phyloP scores from a whole-genome alignment of 2,329 filamentous ascomycete genomes.

The Talaromyces sp. region DNA sequence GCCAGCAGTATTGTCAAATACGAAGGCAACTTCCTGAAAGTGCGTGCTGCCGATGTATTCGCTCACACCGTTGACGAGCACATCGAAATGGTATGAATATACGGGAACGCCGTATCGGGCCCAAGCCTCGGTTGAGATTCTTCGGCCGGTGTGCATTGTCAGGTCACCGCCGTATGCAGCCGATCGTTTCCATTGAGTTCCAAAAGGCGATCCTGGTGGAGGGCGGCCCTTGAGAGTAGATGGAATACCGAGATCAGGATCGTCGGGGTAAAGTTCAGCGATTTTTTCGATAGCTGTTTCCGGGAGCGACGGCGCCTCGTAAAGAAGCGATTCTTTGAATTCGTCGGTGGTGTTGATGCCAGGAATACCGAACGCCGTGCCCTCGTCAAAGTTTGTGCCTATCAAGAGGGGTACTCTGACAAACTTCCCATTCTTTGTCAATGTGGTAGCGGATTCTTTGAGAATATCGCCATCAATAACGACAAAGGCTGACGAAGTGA shows the following conservation, averaged over 20 bases:
- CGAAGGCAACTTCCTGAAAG: conserved; percentile 15
- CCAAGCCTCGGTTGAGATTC: conserved; percentile 11
- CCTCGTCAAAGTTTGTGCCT: conserved; percentile 77
- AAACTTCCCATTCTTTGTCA: conserved; percentile 53
- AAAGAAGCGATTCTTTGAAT: background rate
- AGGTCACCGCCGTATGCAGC: conserved; percentile 14
- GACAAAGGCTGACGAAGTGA: background rate
- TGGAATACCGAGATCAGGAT: conserved; percentile 11
- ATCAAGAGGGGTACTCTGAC: conserved; percentile 64
- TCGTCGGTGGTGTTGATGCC: conserved; percentile 15
- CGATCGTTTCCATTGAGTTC: conserved; percentile 15
- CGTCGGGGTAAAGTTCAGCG: conserved; percentile 11
- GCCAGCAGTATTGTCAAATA: conserved; percentile 12
- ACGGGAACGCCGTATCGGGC: background rate
- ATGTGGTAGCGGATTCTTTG: conserved; percentile 59
- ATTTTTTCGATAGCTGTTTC: background rate
- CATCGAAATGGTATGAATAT: conserved; percentile 16
- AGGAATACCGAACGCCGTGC: conserved; percentile 58
- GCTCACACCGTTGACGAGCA: conserved; percentile 10
- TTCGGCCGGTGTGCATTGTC: conserved; percentile 8
- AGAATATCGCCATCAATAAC: conserved; percentile 58
- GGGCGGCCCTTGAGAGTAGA: conserved; percentile 6
- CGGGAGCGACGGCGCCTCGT: background rate
- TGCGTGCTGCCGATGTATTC: background rate
- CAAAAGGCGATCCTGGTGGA: background rate